A percentile compares a stretch with the other conserved stretches of the same genome.
These are phyloP conservation scores for Phytophthora sansomeana DNA, from an alignment of 352 stramenopile genomes.

Conservation along the genomic window DNA sequence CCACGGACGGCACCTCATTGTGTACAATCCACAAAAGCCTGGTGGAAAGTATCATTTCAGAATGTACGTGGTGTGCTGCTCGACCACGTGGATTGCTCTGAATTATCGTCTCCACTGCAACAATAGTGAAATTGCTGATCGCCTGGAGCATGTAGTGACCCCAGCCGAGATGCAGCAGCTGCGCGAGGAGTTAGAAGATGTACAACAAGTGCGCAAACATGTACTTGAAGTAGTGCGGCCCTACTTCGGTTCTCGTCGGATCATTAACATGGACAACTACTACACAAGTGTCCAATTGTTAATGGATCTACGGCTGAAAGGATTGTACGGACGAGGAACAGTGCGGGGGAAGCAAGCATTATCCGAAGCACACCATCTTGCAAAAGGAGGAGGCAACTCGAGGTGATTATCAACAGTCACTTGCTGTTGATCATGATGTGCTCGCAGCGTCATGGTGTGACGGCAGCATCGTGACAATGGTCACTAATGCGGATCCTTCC, in stretches of 20 bases:
- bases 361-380: not conserved
- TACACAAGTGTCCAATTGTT: not conserved
- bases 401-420: not conserved
- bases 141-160: constrained; percentile 10
- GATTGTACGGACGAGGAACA: constrained; percentile 1
- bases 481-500: constrained; percentile 8
- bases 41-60: constrained; percentile 42
- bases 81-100: constrained; percentile 31
- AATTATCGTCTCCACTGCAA: not conserved
- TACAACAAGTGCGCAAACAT: constrained; percentile 4
- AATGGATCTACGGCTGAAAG: not conserved
- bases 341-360: not conserved
- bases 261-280: not conserved
- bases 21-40: constrained; percentile 20
- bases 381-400: not conserved
- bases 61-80: constrained; percentile 33
- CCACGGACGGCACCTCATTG: constrained; percentile 4
- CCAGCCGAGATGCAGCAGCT: not conserved
- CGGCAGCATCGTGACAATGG: constrained; percentile 1
- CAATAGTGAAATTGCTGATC: constrained; percentile 25
- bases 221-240: constrained; percentile 7
- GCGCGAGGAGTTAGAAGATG: constrained; percentile 2
- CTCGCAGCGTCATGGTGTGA: constrained; percentile 7
- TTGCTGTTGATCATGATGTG: not conserved
- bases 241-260: not conserved